Conservation (phyloP, 1,284 basidiomycete species). For the Irpex lacteus region DNA sequence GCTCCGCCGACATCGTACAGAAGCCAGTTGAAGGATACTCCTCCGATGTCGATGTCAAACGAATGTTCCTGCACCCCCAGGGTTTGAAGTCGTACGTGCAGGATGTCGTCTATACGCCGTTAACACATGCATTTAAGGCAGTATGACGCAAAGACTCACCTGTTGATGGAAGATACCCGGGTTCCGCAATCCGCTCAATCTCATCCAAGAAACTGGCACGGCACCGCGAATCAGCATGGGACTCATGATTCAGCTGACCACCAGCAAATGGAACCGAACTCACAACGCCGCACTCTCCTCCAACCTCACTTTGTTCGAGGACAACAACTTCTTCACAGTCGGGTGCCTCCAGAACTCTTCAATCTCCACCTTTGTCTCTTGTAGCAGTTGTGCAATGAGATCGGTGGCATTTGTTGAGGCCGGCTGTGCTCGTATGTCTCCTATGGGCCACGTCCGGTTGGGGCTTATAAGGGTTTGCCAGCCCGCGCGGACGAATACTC, state of each 20-base stretch:
- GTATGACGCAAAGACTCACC: slow-evolving; percentile 39
- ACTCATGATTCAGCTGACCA: too few species aligned
- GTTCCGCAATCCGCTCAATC: slow-evolving; percentile 60
- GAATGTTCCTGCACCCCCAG: slow-evolving; percentile 74
- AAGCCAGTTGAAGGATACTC: slow-evolving; percentile 65
- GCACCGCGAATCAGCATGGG: slow-evolving; percentile 4
- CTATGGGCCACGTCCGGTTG: slow-evolving; percentile 39
- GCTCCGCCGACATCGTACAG: slow-evolving; percentile 81
- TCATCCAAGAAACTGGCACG: slow-evolving; percentile 60
- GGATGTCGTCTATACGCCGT: slow-evolving; percentile 57
- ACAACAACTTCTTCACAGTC: slow-evolving; percentile 54
- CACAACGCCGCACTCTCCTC: slow-evolving; percentile 79
- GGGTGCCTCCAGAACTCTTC: slow-evolving; percentile 66
- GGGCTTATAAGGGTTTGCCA: slow-evolving; percentile 62
- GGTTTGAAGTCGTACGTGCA: slow-evolving; percentile 75
- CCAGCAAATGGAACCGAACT: slow-evolving; percentile 26
- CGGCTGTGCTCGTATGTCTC: slow-evolving; percentile 29
- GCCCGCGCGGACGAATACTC: slow-evolving; percentile 63
- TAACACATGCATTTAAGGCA: neutral
- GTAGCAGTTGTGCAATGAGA: slow-evolving; percentile 55
- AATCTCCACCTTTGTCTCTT: slow-evolving; percentile 46
- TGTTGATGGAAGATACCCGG: slow-evolving; percentile 67
- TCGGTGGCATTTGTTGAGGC: slow-evolving; percentile 37
- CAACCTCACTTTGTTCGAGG: slow-evolving; percentile 57
- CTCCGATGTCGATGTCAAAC: slow-evolving; percentile 63